These are phyloP conservation scores for Aegle marmelos DNA, from an alignment of 345 rosid species.

Conservation along the genomic window DNA sequence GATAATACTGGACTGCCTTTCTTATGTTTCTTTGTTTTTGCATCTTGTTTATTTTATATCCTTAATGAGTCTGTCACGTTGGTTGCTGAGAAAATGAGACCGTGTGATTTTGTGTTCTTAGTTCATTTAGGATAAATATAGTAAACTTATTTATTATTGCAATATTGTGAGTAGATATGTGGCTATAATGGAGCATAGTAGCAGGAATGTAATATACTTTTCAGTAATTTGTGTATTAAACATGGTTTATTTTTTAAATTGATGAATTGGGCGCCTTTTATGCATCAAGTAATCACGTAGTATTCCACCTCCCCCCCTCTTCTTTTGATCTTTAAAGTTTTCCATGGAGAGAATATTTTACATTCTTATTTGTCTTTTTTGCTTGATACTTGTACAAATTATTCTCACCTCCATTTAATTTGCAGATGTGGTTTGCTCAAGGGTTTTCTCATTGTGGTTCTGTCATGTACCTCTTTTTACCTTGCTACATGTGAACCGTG, in stretches of 20 bases:
- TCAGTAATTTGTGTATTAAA: neutral
- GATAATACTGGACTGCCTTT: neutral
- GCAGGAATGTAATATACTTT: constrained; percentile 1
- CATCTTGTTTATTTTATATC: neutral
- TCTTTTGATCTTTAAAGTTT: neutral
- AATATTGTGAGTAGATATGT: neutral
- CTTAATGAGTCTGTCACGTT: neutral
- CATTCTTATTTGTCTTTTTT: neutral
- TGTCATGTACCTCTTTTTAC: constrained; percentile 51
- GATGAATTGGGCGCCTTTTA: neutral
- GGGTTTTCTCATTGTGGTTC: constrained; percentile 46
- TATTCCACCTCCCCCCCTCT: too few species aligned
- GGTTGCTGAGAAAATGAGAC: neutral
- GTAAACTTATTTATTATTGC: neutral
- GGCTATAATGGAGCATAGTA: neutral
- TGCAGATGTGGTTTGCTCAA: constrained; percentile 38
- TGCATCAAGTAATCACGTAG: neutral
- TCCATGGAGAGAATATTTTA: neutral
- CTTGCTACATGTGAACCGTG: constrained; percentile 38
- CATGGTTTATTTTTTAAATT: neutral
- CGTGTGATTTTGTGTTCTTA: neutral
- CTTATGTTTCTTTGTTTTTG: neutral
- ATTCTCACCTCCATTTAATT: neutral
- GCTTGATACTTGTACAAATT: neutral
- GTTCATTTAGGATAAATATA: neutral